A percentile compares a stretch with the other conserved stretches of the same genome.
Conservation (phyloP, 2,329 filamentous ascomycete genomes). For the Madurella fahalii region DNA sequence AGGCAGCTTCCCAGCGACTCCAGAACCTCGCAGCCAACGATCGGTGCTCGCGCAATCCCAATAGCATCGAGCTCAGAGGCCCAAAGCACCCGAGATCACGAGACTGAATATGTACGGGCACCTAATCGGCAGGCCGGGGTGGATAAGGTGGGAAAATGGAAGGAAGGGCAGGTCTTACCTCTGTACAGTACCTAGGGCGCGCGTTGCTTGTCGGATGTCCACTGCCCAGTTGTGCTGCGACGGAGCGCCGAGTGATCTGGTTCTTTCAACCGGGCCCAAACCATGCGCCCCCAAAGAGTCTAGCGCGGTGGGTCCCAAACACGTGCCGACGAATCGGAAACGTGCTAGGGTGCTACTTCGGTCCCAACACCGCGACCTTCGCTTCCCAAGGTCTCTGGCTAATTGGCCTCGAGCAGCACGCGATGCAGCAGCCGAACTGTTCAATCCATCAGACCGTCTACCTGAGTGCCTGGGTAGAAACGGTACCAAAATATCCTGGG, state of each 20-base stretch:
- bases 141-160: slow-evolving; percentile 30
- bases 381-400: background rate
- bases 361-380: background rate
- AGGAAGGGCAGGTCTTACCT: slow-evolving; percentile 33
- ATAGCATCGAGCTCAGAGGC: slow-evolving; percentile 26
- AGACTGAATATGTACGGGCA: slow-evolving; percentile 25
- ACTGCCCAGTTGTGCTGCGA: slow-evolving; percentile 24
- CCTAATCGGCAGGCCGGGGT: slow-evolving; percentile 30
- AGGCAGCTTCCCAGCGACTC: slow-evolving; percentile 20
- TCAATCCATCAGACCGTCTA: too few relatives aligned
- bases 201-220: slow-evolving; percentile 27
- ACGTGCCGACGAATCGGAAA: slow-evolving; percentile 13
- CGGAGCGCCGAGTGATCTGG: slow-evolving; percentile 22
- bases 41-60: slow-evolving; percentile 24
- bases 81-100: slow-evolving; percentile 28
- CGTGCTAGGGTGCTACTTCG: slow-evolving; percentile 2
- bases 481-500: too few relatives aligned
- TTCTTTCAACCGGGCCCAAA: slow-evolving; percentile 24
- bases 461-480: too few relatives aligned
- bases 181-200: slow-evolving; percentile 26
- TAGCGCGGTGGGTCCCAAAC: slow-evolving; percentile 20
- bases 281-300: slow-evolving; percentile 14
- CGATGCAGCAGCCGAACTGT: background rate
- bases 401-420: background rate
- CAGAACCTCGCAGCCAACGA: slow-evolving; percentile 21